These are phyloP conservation scores for Trypanosoma grayi DNA, from an alignment of 208 protist species.

Conservation along the genomic window DNA sequence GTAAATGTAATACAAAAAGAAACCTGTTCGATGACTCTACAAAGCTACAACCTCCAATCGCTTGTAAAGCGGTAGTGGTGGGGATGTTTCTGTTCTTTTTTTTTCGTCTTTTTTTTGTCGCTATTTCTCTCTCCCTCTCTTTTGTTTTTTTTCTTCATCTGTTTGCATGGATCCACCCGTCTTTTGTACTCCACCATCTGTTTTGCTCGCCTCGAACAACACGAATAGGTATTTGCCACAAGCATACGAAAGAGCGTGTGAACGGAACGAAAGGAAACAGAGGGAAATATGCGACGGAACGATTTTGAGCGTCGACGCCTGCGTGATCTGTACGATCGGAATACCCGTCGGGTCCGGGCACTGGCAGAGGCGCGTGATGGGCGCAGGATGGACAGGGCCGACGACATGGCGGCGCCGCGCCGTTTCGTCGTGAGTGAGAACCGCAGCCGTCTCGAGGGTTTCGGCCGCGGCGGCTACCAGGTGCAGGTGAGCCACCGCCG, in stretches of 20 bases:
- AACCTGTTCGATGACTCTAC: no score
- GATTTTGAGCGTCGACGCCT: conserved; percentile 78
- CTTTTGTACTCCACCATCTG: conserved; percentile 5
- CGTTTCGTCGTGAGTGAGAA: conserved; percentile 78
- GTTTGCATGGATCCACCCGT: neutral
- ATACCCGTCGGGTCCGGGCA: conserved; percentile 63
- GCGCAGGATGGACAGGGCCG: conserved; percentile 37
- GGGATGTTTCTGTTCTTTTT: neutral
- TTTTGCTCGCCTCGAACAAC: neutral
- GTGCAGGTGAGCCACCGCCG: conserved; percentile 37
- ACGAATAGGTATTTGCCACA: neutral
- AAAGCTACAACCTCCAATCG: no score
- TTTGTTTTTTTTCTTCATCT: conserved; percentile 9
- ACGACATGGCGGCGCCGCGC: conserved; percentile 58
- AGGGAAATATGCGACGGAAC: conserved; percentile 52
- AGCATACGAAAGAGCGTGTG: neutral
- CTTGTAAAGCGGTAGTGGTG: neutral
- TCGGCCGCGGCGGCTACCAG: conserved; percentile 71
- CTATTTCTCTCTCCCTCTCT: neutral
- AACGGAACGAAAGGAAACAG: neutral
- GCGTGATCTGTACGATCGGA: conserved; percentile 78
- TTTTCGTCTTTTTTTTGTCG: neutral
- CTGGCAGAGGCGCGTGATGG: conserved; percentile 75
- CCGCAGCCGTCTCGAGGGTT: conserved; percentile 72
- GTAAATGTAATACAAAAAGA: conserved; percentile 24